These are phyloP conservation scores for Colletotrichum simmondsii DNA, from an alignment of 2,329 filamentous ascomycete genomes.

Conservation along the genomic window DNA sequence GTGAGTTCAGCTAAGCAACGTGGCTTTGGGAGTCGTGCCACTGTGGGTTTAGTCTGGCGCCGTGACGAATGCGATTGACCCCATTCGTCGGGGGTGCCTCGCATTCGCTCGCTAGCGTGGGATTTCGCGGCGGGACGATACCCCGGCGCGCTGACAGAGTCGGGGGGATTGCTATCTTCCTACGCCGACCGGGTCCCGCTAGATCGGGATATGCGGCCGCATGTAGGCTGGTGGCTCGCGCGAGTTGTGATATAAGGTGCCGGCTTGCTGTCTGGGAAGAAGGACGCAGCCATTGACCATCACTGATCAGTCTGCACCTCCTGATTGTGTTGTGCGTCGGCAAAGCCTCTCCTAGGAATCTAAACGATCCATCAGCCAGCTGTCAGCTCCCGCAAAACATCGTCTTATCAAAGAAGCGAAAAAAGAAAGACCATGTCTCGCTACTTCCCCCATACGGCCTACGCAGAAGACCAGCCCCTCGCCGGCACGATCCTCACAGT, in stretches of 20 bases:
- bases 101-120: conserved; percentile 17
- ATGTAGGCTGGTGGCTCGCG: background rate
- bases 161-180: conserved; percentile 8
- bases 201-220: background rate
- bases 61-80: conserved; percentile 1
- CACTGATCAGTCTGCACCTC: background rate
- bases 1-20: background rate
- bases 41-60: conserved; percentile 3
- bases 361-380: background rate
- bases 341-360: no score
- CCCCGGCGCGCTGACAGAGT: conserved; percentile 13
- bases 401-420: background rate
- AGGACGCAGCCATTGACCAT: background rate
- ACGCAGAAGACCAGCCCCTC: conserved; percentile 72
- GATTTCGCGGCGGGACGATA: background rate
- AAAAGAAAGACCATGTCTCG: conserved; percentile 57
- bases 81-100: background rate
- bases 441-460: conserved; percentile 64
- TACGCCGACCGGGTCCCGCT: background rate
- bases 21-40: background rate
- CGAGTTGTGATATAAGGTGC: background rate
- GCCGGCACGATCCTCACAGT: conserved; percentile 64
- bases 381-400: background rate
- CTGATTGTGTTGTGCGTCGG: no score
- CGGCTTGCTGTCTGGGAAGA: background rate